Conservation (phyloP, 1,284 basidiomycete genomes). For the Ganoderma meredithae region DNA sequence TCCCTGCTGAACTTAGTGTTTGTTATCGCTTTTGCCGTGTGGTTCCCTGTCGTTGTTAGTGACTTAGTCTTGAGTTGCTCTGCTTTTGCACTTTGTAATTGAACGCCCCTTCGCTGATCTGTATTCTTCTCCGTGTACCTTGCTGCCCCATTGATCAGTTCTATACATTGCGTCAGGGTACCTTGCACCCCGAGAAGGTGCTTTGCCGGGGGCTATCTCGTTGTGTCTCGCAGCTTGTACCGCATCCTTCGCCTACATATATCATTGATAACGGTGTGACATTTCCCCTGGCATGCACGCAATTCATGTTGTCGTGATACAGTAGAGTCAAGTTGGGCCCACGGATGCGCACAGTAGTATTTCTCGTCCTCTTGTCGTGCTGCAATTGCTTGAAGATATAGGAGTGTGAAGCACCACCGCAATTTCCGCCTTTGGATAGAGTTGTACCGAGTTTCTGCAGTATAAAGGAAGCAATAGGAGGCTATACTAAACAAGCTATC, state of each 20-base stretch:
- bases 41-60: background rate
- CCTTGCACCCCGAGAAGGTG: too few relatives aligned
- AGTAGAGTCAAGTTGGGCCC: too few relatives aligned
- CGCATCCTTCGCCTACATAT: too few relatives aligned
- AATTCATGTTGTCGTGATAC: background rate
- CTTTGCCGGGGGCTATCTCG: too few relatives aligned
- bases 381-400: too few relatives aligned
- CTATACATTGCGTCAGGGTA: too few relatives aligned
- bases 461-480: background rate
- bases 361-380: too few relatives aligned
- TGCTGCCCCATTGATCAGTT: background rate
- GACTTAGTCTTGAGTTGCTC: background rate
- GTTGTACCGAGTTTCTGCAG: background rate
- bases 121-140: background rate
- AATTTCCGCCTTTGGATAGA: background rate
- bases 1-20: background rate
- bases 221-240: too few relatives aligned
- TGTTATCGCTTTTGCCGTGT: background rate
- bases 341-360: too few relatives aligned
- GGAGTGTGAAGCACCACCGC: background rate
- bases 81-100: too few relatives aligned
- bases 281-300: too few relatives aligned
- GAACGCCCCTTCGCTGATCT: background rate
- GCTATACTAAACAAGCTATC: background rate
- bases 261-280: too few relatives aligned